Conservation (phyloP, 83 land plant species). For the Larix sibirica region DNA sequence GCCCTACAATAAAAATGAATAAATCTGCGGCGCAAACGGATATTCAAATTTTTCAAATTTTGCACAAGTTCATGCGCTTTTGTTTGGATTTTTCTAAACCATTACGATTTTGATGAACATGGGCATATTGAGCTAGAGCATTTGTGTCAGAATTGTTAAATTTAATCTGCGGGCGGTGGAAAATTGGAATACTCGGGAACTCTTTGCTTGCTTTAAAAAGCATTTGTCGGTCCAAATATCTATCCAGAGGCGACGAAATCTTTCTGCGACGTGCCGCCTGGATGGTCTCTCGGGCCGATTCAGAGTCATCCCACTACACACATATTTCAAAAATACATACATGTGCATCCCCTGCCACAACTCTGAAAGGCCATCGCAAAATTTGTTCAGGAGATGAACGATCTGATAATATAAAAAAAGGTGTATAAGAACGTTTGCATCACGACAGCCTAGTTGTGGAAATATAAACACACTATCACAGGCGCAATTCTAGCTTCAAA, state of each 20-base stretch:
- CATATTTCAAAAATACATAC: background rate
- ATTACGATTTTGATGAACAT: background rate
- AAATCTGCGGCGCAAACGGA: background rate
- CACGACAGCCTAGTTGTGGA: too few relatives aligned
- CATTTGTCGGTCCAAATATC: background rate
- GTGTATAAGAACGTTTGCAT: too few relatives aligned
- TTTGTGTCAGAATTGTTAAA: background rate
- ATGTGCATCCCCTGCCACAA: constrained; percentile 9
- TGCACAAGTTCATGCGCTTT: background rate
- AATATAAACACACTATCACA: too few relatives aligned
- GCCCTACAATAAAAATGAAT: background rate
- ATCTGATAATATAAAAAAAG: too few relatives aligned
- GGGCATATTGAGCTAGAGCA: background rate
- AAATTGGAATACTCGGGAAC: background rate
- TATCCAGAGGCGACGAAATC: background rate
- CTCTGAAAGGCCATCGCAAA: background rate
- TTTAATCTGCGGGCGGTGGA: background rate
- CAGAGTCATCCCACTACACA: too few relatives aligned
- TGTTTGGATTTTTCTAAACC: background rate
- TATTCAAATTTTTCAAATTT: background rate
- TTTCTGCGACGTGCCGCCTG: background rate
- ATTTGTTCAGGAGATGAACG: too few relatives aligned
- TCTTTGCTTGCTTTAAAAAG: background rate
- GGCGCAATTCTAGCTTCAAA: too few relatives aligned
- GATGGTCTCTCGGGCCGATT: background rate